These are phyloP conservation scores for Annulohypoxylon truncatum DNA, from an alignment of 2,329 filamentous ascomycete genomes.

Conservation along the genomic window DNA sequence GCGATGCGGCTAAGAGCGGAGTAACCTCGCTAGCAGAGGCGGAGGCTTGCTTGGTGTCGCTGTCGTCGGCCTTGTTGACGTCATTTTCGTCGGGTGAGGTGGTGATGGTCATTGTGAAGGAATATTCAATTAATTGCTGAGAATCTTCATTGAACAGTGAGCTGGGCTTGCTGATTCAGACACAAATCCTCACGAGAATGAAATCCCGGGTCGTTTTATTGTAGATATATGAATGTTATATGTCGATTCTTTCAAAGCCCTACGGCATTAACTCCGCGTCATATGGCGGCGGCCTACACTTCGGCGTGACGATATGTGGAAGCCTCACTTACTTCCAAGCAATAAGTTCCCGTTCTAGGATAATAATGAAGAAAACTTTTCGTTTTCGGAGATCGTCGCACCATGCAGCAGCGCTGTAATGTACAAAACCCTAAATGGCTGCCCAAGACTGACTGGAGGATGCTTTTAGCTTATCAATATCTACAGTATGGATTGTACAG, in stretches of 20 bases:
- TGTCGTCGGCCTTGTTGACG: background rate
- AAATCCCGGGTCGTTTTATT: too few relatives aligned
- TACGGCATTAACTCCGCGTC: background rate
- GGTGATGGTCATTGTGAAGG: slow-evolving; percentile 17
- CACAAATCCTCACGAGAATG: too few relatives aligned
- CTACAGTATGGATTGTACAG: slow-evolving; percentile 5
- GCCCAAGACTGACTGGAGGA: background rate
- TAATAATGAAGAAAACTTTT: background rate
- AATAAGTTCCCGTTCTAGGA: background rate
- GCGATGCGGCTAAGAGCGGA: slow-evolving; percentile 28
- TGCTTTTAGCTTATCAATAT: background rate
- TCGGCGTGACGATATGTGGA: slow-evolving; percentile 2
- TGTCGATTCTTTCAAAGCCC: background rate
- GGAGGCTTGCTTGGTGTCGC: background rate
- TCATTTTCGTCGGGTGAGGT: slow-evolving; percentile 4
- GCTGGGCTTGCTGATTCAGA: too few relatives aligned
- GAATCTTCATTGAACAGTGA: background rate
- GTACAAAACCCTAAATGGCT: slow-evolving; percentile 5
- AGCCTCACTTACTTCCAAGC: background rate
- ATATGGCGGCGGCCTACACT: background rate
- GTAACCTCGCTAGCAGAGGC: slow-evolving; percentile 24
- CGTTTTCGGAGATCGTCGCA: background rate
- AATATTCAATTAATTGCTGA: background rate
- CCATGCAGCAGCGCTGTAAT: background rate
- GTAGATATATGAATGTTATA: background rate